A percentile compares a stretch with the other conserved stretches of the same genome.
phyloP scores from a whole-genome alignment of 2,329 filamentous ascomycete species.

The Colletotrichum australisinense region DNA sequence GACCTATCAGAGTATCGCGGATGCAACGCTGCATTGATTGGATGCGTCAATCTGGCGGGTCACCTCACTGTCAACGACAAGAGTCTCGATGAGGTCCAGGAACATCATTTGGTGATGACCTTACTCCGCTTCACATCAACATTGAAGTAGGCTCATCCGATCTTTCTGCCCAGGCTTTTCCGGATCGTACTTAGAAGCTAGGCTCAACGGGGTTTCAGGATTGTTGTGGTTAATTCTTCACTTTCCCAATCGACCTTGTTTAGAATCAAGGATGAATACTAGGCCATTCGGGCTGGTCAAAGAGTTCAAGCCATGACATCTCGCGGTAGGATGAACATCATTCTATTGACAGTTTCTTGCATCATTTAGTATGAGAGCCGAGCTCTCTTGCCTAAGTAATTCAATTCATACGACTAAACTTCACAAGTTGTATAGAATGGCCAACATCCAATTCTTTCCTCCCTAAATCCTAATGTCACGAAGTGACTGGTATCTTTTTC shows the following conservation, averaged over 20 bases:
- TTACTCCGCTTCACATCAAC: too few relatives aligned
- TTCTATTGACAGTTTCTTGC: not conserved
- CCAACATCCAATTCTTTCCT: not conserved
- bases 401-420: not conserved
- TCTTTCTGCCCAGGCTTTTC: too few relatives aligned
- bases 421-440: fast-evolving
- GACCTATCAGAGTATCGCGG: not conserved
- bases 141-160: too few relatives aligned
- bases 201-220: too few relatives aligned
- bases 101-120: too few relatives aligned
- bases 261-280: too few relatives aligned
- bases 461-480: not conserved
- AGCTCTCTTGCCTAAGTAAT: not conserved
- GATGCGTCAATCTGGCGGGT: not conserved
- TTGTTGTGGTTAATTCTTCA: too few relatives aligned
- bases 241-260: too few relatives aligned
- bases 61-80: not conserved
- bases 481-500: not conserved
- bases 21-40: not conserved
- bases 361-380: not conserved
- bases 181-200: too few relatives aligned
- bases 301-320: not conserved
- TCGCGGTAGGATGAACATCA: too few relatives aligned
- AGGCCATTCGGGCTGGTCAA: not conserved
- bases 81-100: not conserved